A percentile compares a stretch with the other conserved stretches of the same genome.
Evolutionary conservation across 257 asterid species (phyloP).

Genomic region (Salvia rosmarinus): DNA sequence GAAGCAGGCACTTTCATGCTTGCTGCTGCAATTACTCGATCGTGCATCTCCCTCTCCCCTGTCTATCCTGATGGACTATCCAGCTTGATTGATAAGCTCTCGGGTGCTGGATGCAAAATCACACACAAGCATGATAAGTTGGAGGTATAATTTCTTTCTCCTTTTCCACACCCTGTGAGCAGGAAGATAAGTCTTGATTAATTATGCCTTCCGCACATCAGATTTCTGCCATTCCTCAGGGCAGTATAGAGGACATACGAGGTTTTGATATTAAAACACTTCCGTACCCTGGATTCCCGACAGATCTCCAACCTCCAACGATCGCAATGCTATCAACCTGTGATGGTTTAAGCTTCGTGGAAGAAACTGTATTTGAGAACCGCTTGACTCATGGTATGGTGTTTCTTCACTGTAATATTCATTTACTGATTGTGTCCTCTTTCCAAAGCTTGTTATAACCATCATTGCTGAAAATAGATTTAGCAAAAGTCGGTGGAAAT

Average conservation of each 20-base stretch:
- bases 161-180: not conserved
- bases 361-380: slow-evolving; percentile 52
- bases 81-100: slow-evolving; percentile 38
- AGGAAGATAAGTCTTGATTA: not conserved
- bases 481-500: no score
- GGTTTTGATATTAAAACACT: slow-evolving; percentile 41
- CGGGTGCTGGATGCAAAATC: slow-evolving; percentile 43
- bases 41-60: slow-evolving; percentile 44
- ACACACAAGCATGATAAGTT: slow-evolving; percentile 25
- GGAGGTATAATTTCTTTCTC: slow-evolving; percentile 29
- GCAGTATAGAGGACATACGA: slow-evolving; percentile 25
- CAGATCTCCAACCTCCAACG: slow-evolving; percentile 54
- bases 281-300: slow-evolving; percentile 56
- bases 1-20: slow-evolving; percentile 51
- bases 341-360: slow-evolving; percentile 40
- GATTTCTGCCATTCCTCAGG: slow-evolving; percentile 37
- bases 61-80: slow-evolving; percentile 28
- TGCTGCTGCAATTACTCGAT: slow-evolving; percentile 56
- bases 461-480: no score
- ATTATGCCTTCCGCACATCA: slow-evolving; percentile 6
- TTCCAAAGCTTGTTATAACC: no score
- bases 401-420: no score
- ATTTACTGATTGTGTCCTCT: no score
- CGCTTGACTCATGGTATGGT: slow-evolving; percentile 51
- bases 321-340: slow-evolving; percentile 51